phyloP scores from a whole-genome alignment of 352 stramenopile genomes.

The Salisapilia sapeloensis region DNA sequence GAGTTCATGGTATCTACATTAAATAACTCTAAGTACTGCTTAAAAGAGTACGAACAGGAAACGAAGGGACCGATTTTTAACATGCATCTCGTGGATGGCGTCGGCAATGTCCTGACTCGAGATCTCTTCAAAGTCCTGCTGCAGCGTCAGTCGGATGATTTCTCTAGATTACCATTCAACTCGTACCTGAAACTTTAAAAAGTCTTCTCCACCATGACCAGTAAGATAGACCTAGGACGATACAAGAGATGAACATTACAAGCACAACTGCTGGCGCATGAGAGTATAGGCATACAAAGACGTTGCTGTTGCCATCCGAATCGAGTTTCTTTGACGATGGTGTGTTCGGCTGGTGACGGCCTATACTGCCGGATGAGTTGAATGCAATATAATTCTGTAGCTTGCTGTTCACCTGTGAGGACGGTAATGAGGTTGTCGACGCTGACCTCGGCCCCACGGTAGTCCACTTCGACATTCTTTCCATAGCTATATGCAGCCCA shows the following conservation, averaged over 20 bases:
- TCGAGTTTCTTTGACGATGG: slow-evolving; percentile 80
- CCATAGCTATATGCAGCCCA: slow-evolving; percentile 32
- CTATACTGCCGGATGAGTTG: slow-evolving; percentile 8
- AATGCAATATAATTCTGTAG: background rate
- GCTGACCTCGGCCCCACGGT: slow-evolving; percentile 90
- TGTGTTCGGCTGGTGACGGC: slow-evolving; percentile 75
- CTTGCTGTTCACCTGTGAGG: slow-evolving; percentile 67
- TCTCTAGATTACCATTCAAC: background rate
- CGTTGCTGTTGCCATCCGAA: slow-evolving; percentile 80
- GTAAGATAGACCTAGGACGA: slow-evolving; percentile 80
- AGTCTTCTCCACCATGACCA: slow-evolving; percentile 94
- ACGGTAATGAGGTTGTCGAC: slow-evolving; percentile 94
- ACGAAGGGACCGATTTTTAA: slow-evolving; percentile 55
- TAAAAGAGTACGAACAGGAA: background rate
- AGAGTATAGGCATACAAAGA: slow-evolving; percentile 35
- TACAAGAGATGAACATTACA: background rate
- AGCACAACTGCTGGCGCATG: slow-evolving; percentile 31
- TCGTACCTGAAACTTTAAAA: slow-evolving; percentile 94
- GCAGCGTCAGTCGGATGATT: slow-evolving; percentile 1
- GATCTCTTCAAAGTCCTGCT: slow-evolving; percentile 89
- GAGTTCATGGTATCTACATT: slow-evolving; percentile 82
- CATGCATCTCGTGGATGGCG: slow-evolving; percentile 89
- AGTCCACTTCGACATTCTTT: slow-evolving; percentile 89
- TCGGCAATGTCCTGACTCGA: slow-evolving; percentile 88
- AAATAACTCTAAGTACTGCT: background rate